Evolutionary conservation across 2,329 filamentous ascomycete species (phyloP).

Genomic region (Alternaria burnsii): DNA sequence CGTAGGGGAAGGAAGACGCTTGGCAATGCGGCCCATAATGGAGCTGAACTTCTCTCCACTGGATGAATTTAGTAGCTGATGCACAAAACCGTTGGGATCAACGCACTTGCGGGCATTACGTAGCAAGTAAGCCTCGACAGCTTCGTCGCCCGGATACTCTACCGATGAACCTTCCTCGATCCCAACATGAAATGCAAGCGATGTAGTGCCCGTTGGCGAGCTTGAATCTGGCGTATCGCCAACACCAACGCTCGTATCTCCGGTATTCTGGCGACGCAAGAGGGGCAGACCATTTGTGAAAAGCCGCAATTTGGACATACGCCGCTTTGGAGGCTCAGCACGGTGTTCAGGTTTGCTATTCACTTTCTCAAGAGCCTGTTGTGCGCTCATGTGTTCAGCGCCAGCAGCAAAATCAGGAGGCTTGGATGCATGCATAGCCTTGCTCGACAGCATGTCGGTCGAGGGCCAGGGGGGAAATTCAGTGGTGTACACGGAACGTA

Average conservation of each 20-base stretch:
- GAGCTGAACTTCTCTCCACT: slow-evolving; percentile 27
- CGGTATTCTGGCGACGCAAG: slow-evolving; percentile 31
- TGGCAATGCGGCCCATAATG: slow-evolving; percentile 23
- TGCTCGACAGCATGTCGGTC: slow-evolving; percentile 15
- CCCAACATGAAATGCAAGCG: slow-evolving; percentile 6
- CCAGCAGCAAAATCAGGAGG: not conserved
- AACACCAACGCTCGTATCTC: slow-evolving; percentile 20
- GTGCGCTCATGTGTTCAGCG: slow-evolving; percentile 15
- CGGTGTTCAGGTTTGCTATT: not conserved
- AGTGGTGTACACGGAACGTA: slow-evolving; percentile 7
- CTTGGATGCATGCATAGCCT: not conserved
- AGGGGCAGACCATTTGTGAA: slow-evolving; percentile 31
- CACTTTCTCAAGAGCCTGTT: slow-evolving; percentile 20
- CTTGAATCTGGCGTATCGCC: slow-evolving; percentile 9
- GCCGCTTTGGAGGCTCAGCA: slow-evolving; percentile 19
- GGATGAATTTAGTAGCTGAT: slow-evolving; percentile 1
- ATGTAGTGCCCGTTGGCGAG: not conserved
- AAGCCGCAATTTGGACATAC: slow-evolving; percentile 26
- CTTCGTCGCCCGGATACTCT: slow-evolving; percentile 15
- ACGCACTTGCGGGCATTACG: slow-evolving; percentile 30
- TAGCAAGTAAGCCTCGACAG: slow-evolving; percentile 23
- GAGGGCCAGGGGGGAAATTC: slow-evolving; percentile 21
- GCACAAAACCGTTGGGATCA: not conserved
- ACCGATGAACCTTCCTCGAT: not conserved
- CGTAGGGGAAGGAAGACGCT: slow-evolving; percentile 28